phyloP scores from a whole-genome alignment of 2,329 filamentous ascomycete species.

The Ascochyta rabiei region DNA sequence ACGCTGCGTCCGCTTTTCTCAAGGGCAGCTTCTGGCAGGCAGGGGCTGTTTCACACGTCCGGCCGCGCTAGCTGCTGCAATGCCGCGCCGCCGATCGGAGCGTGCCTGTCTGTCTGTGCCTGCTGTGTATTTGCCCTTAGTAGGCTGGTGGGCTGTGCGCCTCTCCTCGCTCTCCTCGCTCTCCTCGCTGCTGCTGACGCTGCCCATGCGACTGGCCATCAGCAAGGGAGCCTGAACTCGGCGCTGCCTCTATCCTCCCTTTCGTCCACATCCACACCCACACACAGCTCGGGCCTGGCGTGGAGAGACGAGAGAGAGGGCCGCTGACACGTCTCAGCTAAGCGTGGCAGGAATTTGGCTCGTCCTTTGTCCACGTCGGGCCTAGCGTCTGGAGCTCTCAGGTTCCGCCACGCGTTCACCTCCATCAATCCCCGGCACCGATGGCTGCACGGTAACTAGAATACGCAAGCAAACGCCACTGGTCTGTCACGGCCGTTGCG shows the following conservation, averaged over 20 bases:
- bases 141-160: too few species aligned
- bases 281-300: not conserved
- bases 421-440: constrained; percentile 2
- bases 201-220: not conserved
- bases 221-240: not conserved
- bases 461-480: not conserved
- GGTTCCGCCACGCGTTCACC: constrained; percentile 13
- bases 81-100: not conserved
- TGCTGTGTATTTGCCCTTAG: not conserved
- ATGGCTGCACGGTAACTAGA: too few species aligned
- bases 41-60: constrained; percentile 15
- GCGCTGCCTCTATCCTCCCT: not conserved
- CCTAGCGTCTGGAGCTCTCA: constrained; percentile 3
- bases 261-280: not conserved
- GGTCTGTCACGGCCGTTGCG: constrained; percentile 6
- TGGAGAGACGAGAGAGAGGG: too few species aligned
- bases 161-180: too few species aligned
- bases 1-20: constrained; percentile 7
- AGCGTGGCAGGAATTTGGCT: not conserved
- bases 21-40: constrained; percentile 15
- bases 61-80: constrained; percentile 8
- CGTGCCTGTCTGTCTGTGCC: not conserved
- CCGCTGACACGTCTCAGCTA: constrained; percentile 3
- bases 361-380: not conserved
- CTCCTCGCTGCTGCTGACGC: too few species aligned